Percentiles rank a stretch among this genome's conserved stretches.
These are phyloP conservation scores for Acrasis kona DNA, from an alignment of 78 protist species.

Conservation along the genomic window DNA sequence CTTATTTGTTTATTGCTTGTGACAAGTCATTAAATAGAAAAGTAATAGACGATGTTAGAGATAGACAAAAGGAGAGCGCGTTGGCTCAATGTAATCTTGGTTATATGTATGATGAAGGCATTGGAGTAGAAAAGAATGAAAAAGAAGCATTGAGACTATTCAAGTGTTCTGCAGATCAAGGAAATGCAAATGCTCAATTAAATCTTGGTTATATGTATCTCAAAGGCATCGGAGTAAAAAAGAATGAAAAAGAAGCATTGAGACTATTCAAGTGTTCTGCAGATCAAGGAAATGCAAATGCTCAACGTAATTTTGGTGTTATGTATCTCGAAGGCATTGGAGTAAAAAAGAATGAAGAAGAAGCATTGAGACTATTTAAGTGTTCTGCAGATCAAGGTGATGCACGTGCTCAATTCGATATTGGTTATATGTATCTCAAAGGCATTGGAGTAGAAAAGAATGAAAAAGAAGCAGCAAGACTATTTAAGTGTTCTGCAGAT, in stretches of 20 bases:
- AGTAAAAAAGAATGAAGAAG: not conserved
- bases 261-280: not conserved
- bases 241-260: not conserved
- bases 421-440: not conserved
- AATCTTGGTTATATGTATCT: not conserved
- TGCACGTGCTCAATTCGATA: not conserved
- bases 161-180: not conserved
- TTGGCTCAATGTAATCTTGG: too few species aligned
- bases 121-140: not conserved
- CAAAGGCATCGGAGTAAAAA: not conserved
- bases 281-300: slow-evolving; percentile 2
- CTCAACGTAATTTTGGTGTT: slow-evolving; percentile 8
- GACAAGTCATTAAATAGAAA: too few species aligned
- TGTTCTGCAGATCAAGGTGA: slow-evolving; percentile 1
- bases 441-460: not conserved
- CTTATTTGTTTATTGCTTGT: too few species aligned
- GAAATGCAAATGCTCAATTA: not conserved
- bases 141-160: not conserved
- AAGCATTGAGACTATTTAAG: slow-evolving; percentile 1
- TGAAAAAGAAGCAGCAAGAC: not conserved
- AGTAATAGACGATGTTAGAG: too few species aligned
- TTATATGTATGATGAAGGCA: not conserved
- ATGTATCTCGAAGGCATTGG: slow-evolving; percentile 2
- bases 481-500: not conserved
- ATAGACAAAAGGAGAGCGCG: too few species aligned